Conservation (phyloP, 495 filamentous ascomycete genomes). For the Annulohypoxylon moriforme region DNA sequence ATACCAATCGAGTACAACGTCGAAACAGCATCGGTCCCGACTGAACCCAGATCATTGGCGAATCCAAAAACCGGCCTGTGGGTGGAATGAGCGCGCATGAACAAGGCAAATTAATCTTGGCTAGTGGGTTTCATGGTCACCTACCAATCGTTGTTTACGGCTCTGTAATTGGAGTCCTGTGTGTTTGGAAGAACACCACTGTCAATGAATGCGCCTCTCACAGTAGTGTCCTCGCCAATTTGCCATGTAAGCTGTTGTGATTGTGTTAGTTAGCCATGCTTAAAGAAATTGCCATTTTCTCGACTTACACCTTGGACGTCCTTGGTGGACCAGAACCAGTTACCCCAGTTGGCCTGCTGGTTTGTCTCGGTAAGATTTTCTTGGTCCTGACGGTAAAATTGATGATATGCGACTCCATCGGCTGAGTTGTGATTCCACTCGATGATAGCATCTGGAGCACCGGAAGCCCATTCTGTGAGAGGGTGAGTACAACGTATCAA, state of each 20-base stretch:
- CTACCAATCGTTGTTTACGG: conserved; percentile 75
- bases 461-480: conserved; percentile 58
- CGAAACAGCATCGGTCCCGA: conserved; percentile 47
- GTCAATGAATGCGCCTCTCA: conserved; percentile 74
- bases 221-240: conserved; percentile 71
- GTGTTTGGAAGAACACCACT: conserved; percentile 72
- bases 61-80: conserved; percentile 86
- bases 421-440: conserved; percentile 53
- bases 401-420: conserved; percentile 59
- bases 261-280: conserved; percentile 34
- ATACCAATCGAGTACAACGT: conserved; percentile 83
- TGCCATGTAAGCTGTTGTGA: conserved; percentile 64
- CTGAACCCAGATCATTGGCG: conserved; percentile 74
- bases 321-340: conserved; percentile 74
- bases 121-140: conserved; percentile 5
- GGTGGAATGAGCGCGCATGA: conserved; percentile 32
- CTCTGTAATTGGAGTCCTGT: conserved; percentile 72
- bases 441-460: conserved; percentile 51
- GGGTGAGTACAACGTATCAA: conserved; percentile 48
- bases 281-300: not conserved
- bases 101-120: not conserved
- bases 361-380: conserved; percentile 72
- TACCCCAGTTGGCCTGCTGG: conserved; percentile 89
- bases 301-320: conserved; percentile 51
- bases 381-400: conserved; percentile 71